A percentile compares a stretch with the other conserved stretches of the same genome.
Conservation (phyloP, 202 grass and related monocot genomes). For the Carex sylvatica region DNA sequence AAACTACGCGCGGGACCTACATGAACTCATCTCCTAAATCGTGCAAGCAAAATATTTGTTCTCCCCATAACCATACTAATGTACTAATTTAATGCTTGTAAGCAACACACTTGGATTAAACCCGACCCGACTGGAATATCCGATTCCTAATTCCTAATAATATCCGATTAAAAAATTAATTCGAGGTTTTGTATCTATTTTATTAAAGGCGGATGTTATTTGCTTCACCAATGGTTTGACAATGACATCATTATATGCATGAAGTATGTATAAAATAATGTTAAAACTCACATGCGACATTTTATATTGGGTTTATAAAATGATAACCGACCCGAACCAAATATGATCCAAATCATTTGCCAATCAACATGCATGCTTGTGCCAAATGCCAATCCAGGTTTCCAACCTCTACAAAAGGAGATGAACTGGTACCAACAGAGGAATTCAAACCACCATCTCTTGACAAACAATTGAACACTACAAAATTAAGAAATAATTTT, state of each 20-base stretch:
- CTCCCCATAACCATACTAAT: background rate
- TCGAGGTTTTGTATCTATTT: background rate
- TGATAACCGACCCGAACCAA: background rate
- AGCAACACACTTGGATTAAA: conserved; percentile 7
- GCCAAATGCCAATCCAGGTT: background rate
- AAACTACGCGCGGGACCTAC: background rate
- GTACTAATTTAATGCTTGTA: background rate
- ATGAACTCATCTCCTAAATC: background rate
- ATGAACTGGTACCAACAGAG: background rate
- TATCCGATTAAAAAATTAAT: no score
- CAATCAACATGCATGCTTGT: background rate
- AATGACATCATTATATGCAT: background rate
- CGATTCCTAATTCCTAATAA: background rate
- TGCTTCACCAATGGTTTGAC: background rate
- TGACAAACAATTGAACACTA: background rate
- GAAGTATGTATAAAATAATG: no score
- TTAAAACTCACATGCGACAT: no score
- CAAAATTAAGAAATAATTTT: background rate
- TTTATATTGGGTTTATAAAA: background rate
- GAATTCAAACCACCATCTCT: background rate
- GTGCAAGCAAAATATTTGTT: conserved; percentile 20
- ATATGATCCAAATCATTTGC: conserved; percentile 1
- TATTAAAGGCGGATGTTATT: background rate
- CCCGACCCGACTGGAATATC: background rate
- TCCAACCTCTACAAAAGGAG: conserved; percentile 19